phyloP scores from a whole-genome alignment of 257 asterid genomes.

The Ocimum tenuiflorum region DNA sequence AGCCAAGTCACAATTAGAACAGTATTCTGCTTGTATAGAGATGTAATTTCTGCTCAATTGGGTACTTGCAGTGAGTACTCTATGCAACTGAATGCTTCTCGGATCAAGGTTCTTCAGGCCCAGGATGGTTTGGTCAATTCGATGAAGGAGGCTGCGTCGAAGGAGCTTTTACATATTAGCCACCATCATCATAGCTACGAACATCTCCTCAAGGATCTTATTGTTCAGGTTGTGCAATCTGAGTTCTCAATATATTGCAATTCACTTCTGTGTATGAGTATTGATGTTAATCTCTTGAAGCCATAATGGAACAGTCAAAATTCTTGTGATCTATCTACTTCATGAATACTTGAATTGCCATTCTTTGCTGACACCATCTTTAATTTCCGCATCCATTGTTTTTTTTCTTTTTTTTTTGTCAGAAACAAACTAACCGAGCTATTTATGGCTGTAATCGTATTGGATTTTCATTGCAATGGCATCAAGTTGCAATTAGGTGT shows the following conservation, averaged over 20 bases:
- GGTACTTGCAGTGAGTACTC: no score
- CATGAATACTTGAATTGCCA: no score
- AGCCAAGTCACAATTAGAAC: neutral
- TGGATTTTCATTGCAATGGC: neutral
- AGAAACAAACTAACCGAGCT: neutral
- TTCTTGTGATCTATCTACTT: no score
- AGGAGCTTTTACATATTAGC: conserved; percentile 50
- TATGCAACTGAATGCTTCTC: no score
- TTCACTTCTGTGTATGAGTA: neutral
- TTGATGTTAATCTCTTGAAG: neutral
- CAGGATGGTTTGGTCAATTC: no score
- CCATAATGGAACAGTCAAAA: neutral
- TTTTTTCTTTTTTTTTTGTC: no score
- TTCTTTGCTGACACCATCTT: no score
- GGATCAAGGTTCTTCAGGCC: no score
- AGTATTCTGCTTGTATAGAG: no score
- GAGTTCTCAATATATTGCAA: neutral
- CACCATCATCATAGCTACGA: conserved; percentile 42
- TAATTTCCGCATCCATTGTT: no score
- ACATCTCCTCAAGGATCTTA: conserved; percentile 53
- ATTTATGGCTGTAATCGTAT: neutral
- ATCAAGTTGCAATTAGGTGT: neutral
- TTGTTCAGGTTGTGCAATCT: conserved; percentile 42
- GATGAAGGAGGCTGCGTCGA: no score
- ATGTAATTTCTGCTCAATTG: no score